phyloP scores from a whole-genome alignment of 345 rosid species.

The Aquilaria malaccensis region DNA sequence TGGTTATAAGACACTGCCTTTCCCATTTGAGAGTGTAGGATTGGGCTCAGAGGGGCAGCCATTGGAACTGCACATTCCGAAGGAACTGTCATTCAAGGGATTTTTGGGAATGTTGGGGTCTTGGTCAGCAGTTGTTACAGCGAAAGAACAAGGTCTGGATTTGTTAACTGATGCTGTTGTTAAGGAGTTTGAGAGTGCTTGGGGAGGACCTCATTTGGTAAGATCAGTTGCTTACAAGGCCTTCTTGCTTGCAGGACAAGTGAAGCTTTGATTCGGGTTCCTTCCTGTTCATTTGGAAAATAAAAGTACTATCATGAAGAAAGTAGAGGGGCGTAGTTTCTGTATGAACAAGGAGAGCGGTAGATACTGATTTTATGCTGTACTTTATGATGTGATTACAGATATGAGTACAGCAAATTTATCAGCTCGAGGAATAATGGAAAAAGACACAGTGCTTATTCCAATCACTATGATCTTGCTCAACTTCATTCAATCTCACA shows the following conservation, averaged over 20 bases:
- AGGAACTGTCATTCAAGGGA: slow-evolving; percentile 42
- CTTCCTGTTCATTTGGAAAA: too few relatives aligned
- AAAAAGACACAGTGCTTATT: too few relatives aligned
- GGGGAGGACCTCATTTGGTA: slow-evolving; percentile 48
- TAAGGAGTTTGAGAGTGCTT: slow-evolving; percentile 42
- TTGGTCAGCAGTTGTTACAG: slow-evolving; percentile 36
- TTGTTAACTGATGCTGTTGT: slow-evolving; percentile 40
- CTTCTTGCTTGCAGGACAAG: slow-evolving; percentile 57
- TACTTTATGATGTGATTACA: too few relatives aligned
- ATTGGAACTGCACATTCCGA: slow-evolving; percentile 36
- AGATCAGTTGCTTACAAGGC: slow-evolving; percentile 38
- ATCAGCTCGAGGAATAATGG: too few relatives aligned
- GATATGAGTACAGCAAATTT: too few relatives aligned
- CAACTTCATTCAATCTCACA: too few relatives aligned
- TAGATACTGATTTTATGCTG: too few relatives aligned
- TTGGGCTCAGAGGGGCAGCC: slow-evolving; percentile 56
- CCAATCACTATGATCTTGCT: too few relatives aligned
- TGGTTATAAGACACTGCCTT: slow-evolving; percentile 47
- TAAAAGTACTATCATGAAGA: too few relatives aligned
- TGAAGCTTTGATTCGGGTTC: slow-evolving; percentile 8
- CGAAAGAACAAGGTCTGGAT: slow-evolving; percentile 54
- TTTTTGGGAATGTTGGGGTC: slow-evolving; percentile 37
- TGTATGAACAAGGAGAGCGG: too few relatives aligned
- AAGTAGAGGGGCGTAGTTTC: too few relatives aligned
- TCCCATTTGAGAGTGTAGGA: slow-evolving; percentile 54